Evolutionary conservation across 345 rosid species (phyloP).

Genomic region (Eucalyptus pauciflora): DNA sequence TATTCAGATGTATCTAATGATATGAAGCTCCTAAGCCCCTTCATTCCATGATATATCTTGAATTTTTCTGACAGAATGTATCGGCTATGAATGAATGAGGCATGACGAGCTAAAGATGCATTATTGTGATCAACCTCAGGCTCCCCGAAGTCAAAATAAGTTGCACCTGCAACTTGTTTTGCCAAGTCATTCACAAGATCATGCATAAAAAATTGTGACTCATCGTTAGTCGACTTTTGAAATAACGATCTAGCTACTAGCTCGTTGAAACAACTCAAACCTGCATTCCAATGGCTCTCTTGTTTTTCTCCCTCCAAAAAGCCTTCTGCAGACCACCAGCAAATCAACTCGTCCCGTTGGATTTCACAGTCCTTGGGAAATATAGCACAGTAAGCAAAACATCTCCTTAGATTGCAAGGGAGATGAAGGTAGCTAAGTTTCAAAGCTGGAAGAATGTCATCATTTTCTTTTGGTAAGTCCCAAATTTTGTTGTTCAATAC

Average conservation of each 20-base stretch:
- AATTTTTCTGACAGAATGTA: fast-evolving
- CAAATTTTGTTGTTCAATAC: neutral
- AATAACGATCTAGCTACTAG: neutral
- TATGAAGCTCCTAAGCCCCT: neutral
- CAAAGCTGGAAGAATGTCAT: neutral
- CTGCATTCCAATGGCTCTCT: neutral
- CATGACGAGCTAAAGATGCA: neutral
- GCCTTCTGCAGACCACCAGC: neutral
- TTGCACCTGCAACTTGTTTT: neutral
- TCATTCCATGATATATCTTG: neutral
- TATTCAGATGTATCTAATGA: fast-evolving
- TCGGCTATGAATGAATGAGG: fast-evolving
- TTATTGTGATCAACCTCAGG: neutral
- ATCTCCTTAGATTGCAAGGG: neutral
- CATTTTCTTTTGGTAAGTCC: fast-evolving
- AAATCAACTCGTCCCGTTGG: neutral
- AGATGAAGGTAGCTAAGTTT: neutral
- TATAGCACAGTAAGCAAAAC: neutral
- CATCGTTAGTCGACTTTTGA: neutral
- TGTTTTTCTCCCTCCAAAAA: fast-evolving
- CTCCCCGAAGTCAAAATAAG: no score
- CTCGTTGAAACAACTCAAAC: neutral
- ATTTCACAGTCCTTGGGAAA: neutral
- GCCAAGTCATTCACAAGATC: neutral
- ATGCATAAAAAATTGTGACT: fast-evolving